Evolutionary conservation across 768 basidiomycete species (phyloP).

Genomic region (Trametes coccinea): DNA sequence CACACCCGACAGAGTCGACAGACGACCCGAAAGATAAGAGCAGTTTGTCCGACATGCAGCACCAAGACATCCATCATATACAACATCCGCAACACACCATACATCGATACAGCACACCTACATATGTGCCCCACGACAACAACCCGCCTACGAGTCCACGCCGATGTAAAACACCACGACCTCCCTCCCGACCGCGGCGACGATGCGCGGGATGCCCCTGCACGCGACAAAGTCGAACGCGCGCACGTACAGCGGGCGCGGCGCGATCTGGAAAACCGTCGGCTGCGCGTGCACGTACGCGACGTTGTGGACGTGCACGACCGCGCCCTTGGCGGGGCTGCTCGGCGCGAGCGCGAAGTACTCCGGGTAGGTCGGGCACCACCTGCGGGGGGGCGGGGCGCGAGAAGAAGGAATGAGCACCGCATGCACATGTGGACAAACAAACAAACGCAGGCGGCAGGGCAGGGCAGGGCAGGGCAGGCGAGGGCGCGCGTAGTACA

Average conservation of each 20-base stretch:
- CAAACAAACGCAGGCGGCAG: too few relatives aligned
- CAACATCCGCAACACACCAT: too few relatives aligned
- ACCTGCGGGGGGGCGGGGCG: constrained; percentile 41
- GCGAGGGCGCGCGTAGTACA: neutral
- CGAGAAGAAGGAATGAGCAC: too few relatives aligned
- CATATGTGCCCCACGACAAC: neutral
- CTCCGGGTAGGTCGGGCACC: constrained; percentile 75
- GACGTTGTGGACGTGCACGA: constrained; percentile 68
- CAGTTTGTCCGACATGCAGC: too few relatives aligned
- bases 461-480: too few relatives aligned
- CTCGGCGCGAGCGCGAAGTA: constrained; percentile 76
- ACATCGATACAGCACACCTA: too few relatives aligned
- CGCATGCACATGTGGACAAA: too few relatives aligned
- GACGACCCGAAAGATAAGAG: too few relatives aligned
- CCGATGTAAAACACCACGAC: constrained; percentile 65
- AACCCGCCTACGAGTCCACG: constrained; percentile 43
- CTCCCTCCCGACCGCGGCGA: constrained; percentile 61
- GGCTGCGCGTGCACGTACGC: constrained; percentile 66
- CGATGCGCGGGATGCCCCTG: constrained; percentile 64
- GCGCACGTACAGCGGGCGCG: constrained; percentile 63
- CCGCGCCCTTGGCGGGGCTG: constrained; percentile 59
- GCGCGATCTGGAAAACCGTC: constrained; percentile 54
- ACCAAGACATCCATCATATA: too few relatives aligned
- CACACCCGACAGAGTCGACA: too few relatives aligned
- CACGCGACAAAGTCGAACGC: constrained; percentile 77